These are phyloP conservation scores for Stemphylium beticola DNA, from an alignment of 2,329 filamentous ascomycete species.

Conservation along the genomic window DNA sequence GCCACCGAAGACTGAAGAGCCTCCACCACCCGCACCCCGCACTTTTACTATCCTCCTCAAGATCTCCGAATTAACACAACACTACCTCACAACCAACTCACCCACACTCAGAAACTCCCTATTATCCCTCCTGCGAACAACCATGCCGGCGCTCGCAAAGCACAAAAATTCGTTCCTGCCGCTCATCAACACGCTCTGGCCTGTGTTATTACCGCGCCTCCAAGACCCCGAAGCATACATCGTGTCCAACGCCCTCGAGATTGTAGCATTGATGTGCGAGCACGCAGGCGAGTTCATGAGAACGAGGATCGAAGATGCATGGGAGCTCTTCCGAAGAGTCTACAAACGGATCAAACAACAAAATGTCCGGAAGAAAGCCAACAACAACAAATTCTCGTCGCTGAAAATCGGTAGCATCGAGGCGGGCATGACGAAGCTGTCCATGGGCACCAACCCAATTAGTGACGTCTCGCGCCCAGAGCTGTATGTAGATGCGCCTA, in stretches of 20 bases:
- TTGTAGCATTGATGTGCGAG: conserved; percentile 71
- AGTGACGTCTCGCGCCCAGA: conserved; percentile 16
- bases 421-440: conserved; percentile 8
- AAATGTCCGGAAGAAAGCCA: conserved; percentile 2
- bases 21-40: conserved; percentile 71
- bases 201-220: conserved; percentile 73
- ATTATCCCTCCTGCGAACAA: conserved; percentile 75
- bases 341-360: conserved; percentile 28
- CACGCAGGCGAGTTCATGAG: conserved; percentile 82
- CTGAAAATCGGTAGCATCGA: conserved; percentile 7
- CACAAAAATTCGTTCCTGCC: conserved; percentile 88
- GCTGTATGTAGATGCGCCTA: conserved; percentile 61
- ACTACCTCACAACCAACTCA: conserved; percentile 87
- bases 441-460: conserved; percentile 1
- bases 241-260: conserved; percentile 70
- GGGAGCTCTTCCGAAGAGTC: conserved; percentile 58
- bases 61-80: conserved; percentile 83
- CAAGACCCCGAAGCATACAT: conserved; percentile 73
- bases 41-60: conserved; percentile 81
- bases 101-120: conserved; percentile 79
- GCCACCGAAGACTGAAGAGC: conserved; percentile 45
- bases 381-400: conserved; percentile 1
- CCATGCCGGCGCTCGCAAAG: conserved; percentile 72
- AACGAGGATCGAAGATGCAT: conserved; percentile 76
- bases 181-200: conserved; percentile 89